Evolutionary conservation across 2,329 filamentous ascomycete genomes (phyloP).

Genomic region (Beauveria pseudobassiana): DNA sequence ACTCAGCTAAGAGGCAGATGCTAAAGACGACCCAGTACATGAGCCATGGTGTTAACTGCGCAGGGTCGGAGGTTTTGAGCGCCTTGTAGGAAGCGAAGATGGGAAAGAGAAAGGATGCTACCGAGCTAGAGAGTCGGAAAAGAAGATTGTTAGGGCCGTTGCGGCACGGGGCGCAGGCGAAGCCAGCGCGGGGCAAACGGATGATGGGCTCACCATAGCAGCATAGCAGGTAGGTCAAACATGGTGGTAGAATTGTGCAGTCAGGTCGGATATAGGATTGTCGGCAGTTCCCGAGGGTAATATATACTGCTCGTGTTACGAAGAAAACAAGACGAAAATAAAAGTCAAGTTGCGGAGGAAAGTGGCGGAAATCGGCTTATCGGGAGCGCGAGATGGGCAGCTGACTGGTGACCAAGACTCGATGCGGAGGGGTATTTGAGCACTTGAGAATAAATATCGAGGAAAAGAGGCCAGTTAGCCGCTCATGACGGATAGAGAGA

Average conservation of each 20-base stretch:
- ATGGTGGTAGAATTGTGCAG: conserved; percentile 35
- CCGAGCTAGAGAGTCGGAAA: conserved; percentile 50
- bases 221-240: conserved; percentile 72
- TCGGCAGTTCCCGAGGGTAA: background rate
- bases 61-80: conserved; percentile 83
- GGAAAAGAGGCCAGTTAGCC: background rate
- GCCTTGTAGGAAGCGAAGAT: conserved; percentile 98
- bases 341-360: background rate
- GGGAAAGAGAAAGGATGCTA: conserved; percentile 86
- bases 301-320: background rate
- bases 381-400: background rate
- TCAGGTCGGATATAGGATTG: background rate
- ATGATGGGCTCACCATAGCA: conserved; percentile 60
- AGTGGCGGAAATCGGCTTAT: background rate
- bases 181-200: conserved; percentile 16
- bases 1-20: conserved; percentile 73
- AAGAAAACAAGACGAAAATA: background rate
- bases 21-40: conserved; percentile 98
- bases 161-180: conserved; percentile 1
- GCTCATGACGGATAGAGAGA: background rate
- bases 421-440: background rate
- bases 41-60: conserved; percentile 89
- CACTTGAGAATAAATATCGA: background rate
- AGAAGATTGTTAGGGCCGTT: conserved; percentile 10
- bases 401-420: background rate